A percentile compares a stretch with the other conserved stretches of the same genome.
These are phyloP conservation scores for Fraxinus paxiana DNA, from an alignment of 305 asterid species.

Conservation along the genomic window DNA sequence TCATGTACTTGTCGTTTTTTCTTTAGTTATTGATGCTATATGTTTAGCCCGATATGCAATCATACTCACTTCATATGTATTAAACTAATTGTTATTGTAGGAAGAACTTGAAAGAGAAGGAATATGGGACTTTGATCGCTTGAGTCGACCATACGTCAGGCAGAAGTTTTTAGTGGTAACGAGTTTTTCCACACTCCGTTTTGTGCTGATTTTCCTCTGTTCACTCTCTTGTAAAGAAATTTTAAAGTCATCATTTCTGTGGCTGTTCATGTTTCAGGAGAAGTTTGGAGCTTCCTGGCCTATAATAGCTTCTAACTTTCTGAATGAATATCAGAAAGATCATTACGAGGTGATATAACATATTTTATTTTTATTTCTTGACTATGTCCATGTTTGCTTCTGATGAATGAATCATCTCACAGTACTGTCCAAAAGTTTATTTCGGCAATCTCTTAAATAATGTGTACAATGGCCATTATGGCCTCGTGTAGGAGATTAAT, in stretches of 20 bases:
- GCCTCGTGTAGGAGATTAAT: background rate
- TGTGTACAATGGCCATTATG: background rate
- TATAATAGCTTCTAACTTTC: slow-evolving; percentile 65
- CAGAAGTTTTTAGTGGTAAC: slow-evolving; percentile 56
- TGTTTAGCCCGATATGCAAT: background rate
- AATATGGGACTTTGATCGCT: slow-evolving; percentile 88
- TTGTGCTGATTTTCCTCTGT: background rate
- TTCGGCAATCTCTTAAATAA: background rate
- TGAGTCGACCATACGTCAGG: slow-evolving; percentile 69
- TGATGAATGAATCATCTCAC: background rate
- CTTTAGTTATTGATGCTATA: background rate
- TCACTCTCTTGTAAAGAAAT: background rate
- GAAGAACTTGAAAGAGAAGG: slow-evolving; percentile 96
- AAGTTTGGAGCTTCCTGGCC: slow-evolving; percentile 84
- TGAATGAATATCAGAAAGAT: slow-evolving; percentile 69
- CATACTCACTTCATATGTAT: background rate
- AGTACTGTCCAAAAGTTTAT: background rate
- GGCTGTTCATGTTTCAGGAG: slow-evolving; percentile 49
- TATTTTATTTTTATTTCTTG: slow-evolving; percentile 2
- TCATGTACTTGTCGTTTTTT: background rate
- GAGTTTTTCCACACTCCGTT: background rate
- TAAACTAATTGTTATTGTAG: slow-evolving; percentile 34
- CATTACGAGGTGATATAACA: slow-evolving; percentile 61
- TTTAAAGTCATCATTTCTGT: background rate
- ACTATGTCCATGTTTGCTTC: background rate